Conservation (phyloP, 805 yeast species). For the Schizosaccharomyces japonicus region DNA sequence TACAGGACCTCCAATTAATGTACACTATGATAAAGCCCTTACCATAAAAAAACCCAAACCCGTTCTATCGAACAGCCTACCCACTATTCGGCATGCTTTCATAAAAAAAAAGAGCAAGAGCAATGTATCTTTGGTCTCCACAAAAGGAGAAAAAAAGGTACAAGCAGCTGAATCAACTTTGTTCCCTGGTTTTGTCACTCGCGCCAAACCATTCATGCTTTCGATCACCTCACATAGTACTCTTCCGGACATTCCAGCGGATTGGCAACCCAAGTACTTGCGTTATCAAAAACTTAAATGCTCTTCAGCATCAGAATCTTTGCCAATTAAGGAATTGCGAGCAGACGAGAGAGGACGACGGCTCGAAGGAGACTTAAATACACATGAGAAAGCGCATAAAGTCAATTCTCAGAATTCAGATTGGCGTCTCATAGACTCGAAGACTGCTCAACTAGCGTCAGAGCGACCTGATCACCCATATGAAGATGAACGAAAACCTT, state of each 20-base stretch:
- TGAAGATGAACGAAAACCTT: not conserved
- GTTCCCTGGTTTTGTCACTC: not conserved
- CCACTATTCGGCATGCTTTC: conserved; percentile 5
- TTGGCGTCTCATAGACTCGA: conserved; percentile 10
- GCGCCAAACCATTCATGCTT: not conserved
- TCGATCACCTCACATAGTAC: conserved; percentile 5
- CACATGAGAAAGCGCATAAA: conserved; percentile 12
- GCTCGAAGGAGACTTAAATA: conserved; percentile 9
- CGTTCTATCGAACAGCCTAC: not conserved
- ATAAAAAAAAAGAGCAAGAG: conserved; percentile 2
- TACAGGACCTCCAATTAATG: conserved; percentile 7
- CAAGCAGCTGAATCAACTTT: conserved; percentile 10
- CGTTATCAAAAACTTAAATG: conserved; percentile 11
- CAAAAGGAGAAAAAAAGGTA: conserved; percentile 9
- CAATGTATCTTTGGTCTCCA: conserved; percentile 6
- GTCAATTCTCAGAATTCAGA: conserved; percentile 13
- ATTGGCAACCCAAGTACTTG: conserved; percentile 7
- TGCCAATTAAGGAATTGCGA: not conserved
- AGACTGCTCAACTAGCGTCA: not conserved
- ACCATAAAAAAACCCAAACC: not conserved
- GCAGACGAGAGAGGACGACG: not conserved
- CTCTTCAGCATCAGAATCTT: not conserved
- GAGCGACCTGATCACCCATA: not conserved
- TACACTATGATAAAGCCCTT: conserved; percentile 6
- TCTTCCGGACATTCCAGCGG: conserved; percentile 10